Evolutionary conservation across 2,329 filamentous ascomycete species (phyloP).

Genomic region (Aspergillus sojae): DNA sequence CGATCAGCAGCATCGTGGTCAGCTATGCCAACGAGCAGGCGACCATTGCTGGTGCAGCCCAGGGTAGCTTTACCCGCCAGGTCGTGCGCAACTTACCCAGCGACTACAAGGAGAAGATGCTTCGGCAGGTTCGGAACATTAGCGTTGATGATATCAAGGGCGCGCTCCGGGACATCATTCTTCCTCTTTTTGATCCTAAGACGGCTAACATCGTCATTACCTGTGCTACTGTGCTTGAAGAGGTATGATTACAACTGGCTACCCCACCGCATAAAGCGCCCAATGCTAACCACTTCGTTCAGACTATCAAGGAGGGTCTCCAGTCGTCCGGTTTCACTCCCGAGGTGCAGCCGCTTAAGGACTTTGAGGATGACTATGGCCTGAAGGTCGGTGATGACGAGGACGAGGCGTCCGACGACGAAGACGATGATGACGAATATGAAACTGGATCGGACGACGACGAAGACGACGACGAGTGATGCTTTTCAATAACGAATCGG

Average conservation of each 20-base stretch:
- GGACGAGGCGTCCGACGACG: conserved; percentile 59
- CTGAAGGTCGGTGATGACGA: conserved; percentile 65
- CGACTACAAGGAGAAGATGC: conserved; percentile 75
- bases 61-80: conserved; percentile 78
- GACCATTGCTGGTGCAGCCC: conserved; percentile 79
- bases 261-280: conserved; percentile 1
- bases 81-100: conserved; percentile 75
- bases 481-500: conserved; percentile 6
- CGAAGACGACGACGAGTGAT: conserved; percentile 47
- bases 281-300: conserved; percentile 23
- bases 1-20: conserved; percentile 86
- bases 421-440: conserved; percentile 48
- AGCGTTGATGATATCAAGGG: conserved; percentile 74
- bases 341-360: conserved; percentile 70
- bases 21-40: conserved; percentile 84
- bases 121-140: conserved; percentile 76
- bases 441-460: conserved; percentile 53
- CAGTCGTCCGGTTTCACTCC: conserved; percentile 76
- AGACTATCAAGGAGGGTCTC: conserved; percentile 78
- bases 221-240: conserved; percentile 80
- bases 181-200: conserved; percentile 78
- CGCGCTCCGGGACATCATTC: conserved; percentile 72
- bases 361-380: conserved; percentile 91
- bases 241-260: conserved; percentile 62
- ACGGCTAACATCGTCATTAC: conserved; percentile 86